Percentiles rank a stretch among this genome's conserved stretches.
Conservation (phyloP, 345 rosid genomes). For the Schrenkiella parvula region DNA sequence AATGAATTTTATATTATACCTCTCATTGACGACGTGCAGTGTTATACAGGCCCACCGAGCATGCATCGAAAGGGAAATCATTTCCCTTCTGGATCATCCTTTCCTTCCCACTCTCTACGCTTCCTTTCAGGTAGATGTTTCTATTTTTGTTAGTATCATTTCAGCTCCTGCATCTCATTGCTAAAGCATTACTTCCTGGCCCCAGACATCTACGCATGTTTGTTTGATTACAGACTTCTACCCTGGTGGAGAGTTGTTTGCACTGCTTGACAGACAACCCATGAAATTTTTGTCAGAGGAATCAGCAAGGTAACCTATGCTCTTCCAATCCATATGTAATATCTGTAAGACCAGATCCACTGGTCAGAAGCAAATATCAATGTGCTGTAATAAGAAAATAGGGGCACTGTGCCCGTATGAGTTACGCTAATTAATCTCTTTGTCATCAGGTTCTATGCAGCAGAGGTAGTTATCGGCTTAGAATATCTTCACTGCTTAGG, state of each 20-base stretch:
- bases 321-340: not conserved
- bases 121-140: constrained; percentile 74
- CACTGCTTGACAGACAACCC: constrained; percentile 84
- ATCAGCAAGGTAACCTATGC: constrained; percentile 64
- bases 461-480: constrained; percentile 80
- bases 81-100: constrained; percentile 87
- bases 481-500: constrained; percentile 99
- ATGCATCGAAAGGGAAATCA: constrained; percentile 89
- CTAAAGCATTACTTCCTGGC: constrained; percentile 27
- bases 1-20: constrained; percentile 2
- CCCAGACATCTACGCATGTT: constrained; percentile 88
- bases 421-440: not conserved
- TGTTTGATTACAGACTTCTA: constrained; percentile 97
- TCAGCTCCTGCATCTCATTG: not conserved
- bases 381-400: not conserved
- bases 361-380: not conserved
- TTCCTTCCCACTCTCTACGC: constrained; percentile 86
- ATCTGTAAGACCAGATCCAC: constrained; percentile 6
- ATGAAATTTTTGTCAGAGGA: constrained; percentile 82
- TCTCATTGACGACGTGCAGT: constrained; percentile 32
- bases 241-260: constrained; percentile 95
- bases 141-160: not conserved
- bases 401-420: not conserved
- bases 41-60: constrained; percentile 82
- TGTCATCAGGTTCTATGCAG: constrained; percentile 80